Evolutionary conservation across 2,329 filamentous ascomycete species (phyloP), one percentile per base, ranked within the genome.

Genomic region (Aspergillus pseudoterreus): DNA sequence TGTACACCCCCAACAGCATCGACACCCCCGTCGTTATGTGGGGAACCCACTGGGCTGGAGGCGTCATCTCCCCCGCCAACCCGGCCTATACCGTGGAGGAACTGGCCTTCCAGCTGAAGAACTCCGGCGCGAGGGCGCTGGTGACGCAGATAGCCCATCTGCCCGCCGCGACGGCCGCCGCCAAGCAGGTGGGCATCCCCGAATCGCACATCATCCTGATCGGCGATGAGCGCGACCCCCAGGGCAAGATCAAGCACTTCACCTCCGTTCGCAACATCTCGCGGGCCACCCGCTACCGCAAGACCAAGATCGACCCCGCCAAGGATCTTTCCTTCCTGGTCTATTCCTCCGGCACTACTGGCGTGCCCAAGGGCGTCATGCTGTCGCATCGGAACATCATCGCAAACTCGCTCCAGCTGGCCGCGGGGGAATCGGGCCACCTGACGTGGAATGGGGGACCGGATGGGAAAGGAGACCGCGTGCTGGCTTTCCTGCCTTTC

Each of bases 281-380:
- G 2, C 78, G 82, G 3, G 76, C 80, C 0, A 75, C 78, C 2
- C 77, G 82, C 57, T 83, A 81, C 62, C 78, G 82, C 15, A 80
- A 80, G 50, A 76, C 83, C 4, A 84, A 81, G 60, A 72, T 90
- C 47, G 77, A 87, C 45, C 82, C 89, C 0, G 78, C 80, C 45
- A 85, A 83, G 51, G 90, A 96, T 65, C 69, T 94, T 22, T 87
- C 90, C 0, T 95, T 94, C 63, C 72, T 96, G 51, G 90, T 95
- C 0, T 96, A 95, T 70, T 90, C 86, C 45, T 92, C 87, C 6
- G 92, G 92, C 6, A 97, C 92, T 0, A 96, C 92, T 0, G 92
- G 92, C 2, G 75, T 91, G 46, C 92, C 92, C 0, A 97, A 97
- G 71, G 92, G 92, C 14, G 92, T 96, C 12, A 88, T 90, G 82